phyloP scores from a whole-genome alignment of 139 green algal species.

The Deuterostichococcus epilithicus region DNA sequence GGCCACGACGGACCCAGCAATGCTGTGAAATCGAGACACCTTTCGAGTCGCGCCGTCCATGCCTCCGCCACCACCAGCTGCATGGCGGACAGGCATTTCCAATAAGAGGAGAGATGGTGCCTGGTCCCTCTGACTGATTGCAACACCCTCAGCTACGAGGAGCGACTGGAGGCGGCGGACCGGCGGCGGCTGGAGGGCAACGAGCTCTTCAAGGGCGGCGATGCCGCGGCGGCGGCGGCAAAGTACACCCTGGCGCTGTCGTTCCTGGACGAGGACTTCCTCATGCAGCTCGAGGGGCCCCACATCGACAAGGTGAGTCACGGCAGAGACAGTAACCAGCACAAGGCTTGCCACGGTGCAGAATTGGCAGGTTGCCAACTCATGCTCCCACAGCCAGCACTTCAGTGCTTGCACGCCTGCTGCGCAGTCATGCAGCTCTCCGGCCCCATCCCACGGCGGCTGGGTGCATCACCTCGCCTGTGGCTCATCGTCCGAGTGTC shows the following conservation, averaged over 20 bases:
- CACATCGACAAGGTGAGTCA: conserved; percentile 40
- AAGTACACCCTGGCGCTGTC: conserved; percentile 68
- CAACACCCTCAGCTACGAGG: conserved; percentile 49
- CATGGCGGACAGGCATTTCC: too few relatives aligned
- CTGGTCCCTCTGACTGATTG: not conserved
- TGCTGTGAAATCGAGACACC: too few relatives aligned
- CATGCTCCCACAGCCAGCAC: too few relatives aligned
- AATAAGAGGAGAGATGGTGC: conserved; percentile 17
- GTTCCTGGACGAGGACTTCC: conserved; percentile 75
- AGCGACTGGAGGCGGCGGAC: conserved; percentile 71
- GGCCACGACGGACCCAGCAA: too few relatives aligned
- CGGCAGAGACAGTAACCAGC: not conserved
- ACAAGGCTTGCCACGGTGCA: too few relatives aligned
- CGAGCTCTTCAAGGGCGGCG: conserved; percentile 46
- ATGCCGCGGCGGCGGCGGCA: conserved; percentile 33
- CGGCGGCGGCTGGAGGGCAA: conserved; percentile 62
- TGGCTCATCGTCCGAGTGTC: too few relatives aligned
- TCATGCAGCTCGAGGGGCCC: conserved; percentile 73
- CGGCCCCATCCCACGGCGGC: too few relatives aligned
- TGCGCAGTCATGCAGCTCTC: too few relatives aligned
- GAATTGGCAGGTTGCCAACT: too few relatives aligned
- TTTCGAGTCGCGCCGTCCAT: too few relatives aligned
- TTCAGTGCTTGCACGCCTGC: too few relatives aligned
- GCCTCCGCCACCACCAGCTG: too few relatives aligned
- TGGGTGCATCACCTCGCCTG: not conserved